Conservation (phyloP, 2,329 filamentous ascomycete genomes). For the Aspergillus phoenicis region DNA sequence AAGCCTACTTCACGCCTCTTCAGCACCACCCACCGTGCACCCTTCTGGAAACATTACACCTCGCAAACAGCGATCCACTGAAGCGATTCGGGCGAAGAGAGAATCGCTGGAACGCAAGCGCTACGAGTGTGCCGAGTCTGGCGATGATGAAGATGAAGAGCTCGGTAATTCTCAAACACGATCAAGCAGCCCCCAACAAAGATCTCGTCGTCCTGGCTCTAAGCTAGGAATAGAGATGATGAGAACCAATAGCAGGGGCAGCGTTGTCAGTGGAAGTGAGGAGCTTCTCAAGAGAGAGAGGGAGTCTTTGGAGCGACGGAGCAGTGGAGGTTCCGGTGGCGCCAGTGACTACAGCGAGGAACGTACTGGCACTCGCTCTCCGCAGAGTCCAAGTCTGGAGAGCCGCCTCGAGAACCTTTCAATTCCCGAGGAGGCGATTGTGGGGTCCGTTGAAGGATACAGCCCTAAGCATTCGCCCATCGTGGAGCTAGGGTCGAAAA, state of each 20-base stretch:
- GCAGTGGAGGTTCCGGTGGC: slow-evolving; percentile 25
- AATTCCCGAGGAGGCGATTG: slow-evolving; percentile 38
- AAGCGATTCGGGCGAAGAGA: slow-evolving; percentile 73
- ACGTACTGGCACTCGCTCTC: slow-evolving; percentile 20
- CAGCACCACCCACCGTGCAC: slow-evolving; percentile 65
- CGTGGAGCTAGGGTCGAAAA: slow-evolving; percentile 19
- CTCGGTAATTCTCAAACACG: slow-evolving; percentile 62
- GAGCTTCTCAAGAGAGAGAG: slow-evolving; percentile 40
- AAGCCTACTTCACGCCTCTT: slow-evolving; percentile 62
- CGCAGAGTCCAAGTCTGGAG: slow-evolving; percentile 30
- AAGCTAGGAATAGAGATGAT: slow-evolving; percentile 98
- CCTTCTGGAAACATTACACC: slow-evolving; percentile 52
- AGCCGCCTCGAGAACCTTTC: slow-evolving; percentile 37
- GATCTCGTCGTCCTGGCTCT: slow-evolving; percentile 69
- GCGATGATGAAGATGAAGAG: slow-evolving; percentile 94
- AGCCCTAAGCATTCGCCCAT: slow-evolving; percentile 27
- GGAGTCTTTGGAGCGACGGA: slow-evolving; percentile 36
- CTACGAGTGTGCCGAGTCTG: slow-evolving; percentile 78
- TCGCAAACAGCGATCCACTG: slow-evolving; percentile 68
- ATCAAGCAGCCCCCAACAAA: slow-evolving; percentile 54
- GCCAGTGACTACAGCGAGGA: slow-evolving; percentile 27
- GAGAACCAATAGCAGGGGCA: slow-evolving; percentile 92
- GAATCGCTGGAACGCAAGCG: slow-evolving; percentile 73
- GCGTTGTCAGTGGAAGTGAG: slow-evolving; percentile 58
- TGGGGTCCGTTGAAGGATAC: slow-evolving; percentile 28